Evolutionary conservation across 2,329 filamentous ascomycete species (phyloP).

Genomic region (Ceratocystis destructans): DNA sequence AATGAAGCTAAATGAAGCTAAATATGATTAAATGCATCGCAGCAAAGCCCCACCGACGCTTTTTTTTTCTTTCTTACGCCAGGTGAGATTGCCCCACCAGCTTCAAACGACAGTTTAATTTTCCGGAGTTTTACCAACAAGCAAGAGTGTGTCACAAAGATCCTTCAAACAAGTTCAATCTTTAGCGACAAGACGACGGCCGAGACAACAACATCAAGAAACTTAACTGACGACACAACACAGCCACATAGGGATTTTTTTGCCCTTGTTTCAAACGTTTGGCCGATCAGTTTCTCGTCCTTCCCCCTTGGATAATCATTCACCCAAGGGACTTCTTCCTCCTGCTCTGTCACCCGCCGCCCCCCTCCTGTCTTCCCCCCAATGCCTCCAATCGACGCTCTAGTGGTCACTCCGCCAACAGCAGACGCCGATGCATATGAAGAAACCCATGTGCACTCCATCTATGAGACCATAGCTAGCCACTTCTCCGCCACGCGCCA

Average conservation of each 20-base stretch:
- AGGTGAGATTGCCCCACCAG: background rate
- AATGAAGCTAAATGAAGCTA: background rate
- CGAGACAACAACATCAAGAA: background rate
- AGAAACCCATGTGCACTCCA: slow-evolving; percentile 70
- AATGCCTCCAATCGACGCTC: background rate
- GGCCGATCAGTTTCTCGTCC: background rate
- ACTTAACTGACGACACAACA: background rate
- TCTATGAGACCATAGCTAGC: slow-evolving; percentile 77
- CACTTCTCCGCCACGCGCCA: slow-evolving; percentile 71
- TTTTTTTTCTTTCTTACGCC: background rate
- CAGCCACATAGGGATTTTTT: background rate
- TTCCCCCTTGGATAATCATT: background rate
- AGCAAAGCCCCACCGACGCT: background rate
- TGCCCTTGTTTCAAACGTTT: background rate
- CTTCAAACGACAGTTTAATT: background rate
- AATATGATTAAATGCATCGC: background rate
- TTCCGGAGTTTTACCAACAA: background rate
- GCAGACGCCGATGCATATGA: slow-evolving; percentile 49
- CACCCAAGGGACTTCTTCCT: background rate
- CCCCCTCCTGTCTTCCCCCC: background rate
- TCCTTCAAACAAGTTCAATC: background rate
- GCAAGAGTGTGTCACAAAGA: background rate
- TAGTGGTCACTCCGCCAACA: background rate
- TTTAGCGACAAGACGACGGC: background rate
- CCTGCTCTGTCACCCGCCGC: background rate